Percentiles rank a stretch among this genome's conserved stretches.
Conservation (phyloP, 1,284 basidiomycete species). For the Pascua sp. region DNA sequence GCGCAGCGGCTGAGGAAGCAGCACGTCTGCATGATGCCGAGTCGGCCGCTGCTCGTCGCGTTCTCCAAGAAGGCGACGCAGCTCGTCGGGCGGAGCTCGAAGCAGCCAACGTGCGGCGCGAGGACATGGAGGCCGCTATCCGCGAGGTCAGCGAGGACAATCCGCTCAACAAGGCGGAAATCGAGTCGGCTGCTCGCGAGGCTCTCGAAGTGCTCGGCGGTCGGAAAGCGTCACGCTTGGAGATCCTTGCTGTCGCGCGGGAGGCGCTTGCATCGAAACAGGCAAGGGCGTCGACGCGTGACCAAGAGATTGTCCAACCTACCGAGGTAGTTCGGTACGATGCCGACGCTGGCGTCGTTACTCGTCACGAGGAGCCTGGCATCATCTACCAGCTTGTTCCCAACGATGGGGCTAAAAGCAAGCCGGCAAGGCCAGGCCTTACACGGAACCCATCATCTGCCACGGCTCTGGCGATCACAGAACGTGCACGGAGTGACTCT, state of each 20-base stretch:
- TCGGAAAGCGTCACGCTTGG: background rate
- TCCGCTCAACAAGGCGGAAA: background rate
- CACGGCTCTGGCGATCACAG: no score
- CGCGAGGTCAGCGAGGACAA: background rate
- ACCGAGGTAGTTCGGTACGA: background rate
- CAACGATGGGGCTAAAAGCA: background rate
- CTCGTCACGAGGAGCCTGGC: slow-evolving; percentile 2
- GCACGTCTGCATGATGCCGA: no score
- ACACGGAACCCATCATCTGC: no score
- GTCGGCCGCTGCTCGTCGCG: background rate
- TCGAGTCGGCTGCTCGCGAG: slow-evolving; percentile 1
- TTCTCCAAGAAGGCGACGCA: background rate
- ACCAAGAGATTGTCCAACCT: background rate
- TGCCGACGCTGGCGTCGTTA: background rate
- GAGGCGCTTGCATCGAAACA: slow-evolving; percentile 3
- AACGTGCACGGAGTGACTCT: no score
- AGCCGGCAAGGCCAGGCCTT: no score
- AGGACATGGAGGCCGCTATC: slow-evolving; percentile 6
- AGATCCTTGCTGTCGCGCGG: background rate
- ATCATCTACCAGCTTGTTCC: slow-evolving; percentile 3
- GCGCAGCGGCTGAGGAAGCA: background rate
- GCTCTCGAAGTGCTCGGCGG: background rate
- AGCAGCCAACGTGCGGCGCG: background rate
- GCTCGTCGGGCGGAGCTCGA: slow-evolving; percentile 5
- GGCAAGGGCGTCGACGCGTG: background rate